Conservation (phyloP, 2,329 filamentous ascomycete genomes). For the Penicillium sp. region DNA sequence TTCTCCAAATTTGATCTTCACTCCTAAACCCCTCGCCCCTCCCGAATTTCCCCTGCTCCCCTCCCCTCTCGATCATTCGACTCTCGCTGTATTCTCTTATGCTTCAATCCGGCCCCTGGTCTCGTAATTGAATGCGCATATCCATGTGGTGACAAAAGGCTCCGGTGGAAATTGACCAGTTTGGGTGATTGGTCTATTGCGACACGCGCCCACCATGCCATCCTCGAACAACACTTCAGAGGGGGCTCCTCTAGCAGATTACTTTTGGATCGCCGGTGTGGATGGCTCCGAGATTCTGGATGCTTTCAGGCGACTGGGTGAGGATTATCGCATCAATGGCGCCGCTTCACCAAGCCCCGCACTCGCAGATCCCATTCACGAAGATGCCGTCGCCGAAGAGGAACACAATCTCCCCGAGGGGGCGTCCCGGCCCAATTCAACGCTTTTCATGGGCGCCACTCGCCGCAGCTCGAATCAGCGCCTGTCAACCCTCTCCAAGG, state of each 20-base stretch:
- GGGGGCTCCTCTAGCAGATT: slow-evolving; percentile 56
- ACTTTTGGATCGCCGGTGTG: slow-evolving; percentile 57
- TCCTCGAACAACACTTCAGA: slow-evolving; percentile 37
- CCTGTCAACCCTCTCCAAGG: slow-evolving; percentile 47
- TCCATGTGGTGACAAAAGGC: slow-evolving; percentile 19
- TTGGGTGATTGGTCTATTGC: slow-evolving; percentile 13
- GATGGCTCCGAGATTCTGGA: slow-evolving; percentile 45
- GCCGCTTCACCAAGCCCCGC: slow-evolving; percentile 35
- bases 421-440: slow-evolving; percentile 40
- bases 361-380: slow-evolving; percentile 55
- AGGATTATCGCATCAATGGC: slow-evolving; percentile 39
- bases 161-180: slow-evolving; percentile 6
- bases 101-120: slow-evolving; percentile 7
- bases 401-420: slow-evolving; percentile 32
- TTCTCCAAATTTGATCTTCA: too few species aligned
- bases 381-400: slow-evolving; percentile 54
- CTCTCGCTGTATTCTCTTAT: too few species aligned
- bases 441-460: slow-evolving; percentile 18
- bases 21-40: too few species aligned
- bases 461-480: slow-evolving; percentile 40
- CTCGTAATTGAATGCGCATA: slow-evolving; percentile 10
- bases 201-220: slow-evolving; percentile 17
- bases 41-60: too few species aligned
- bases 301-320: slow-evolving; percentile 39
- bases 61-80: too few species aligned